Percentiles rank a stretch among this genome's conserved stretches.
Evolutionary conservation across 2,329 filamentous ascomycete genomes (phyloP).

Genomic region (Ophiostoma australiae): DNA sequence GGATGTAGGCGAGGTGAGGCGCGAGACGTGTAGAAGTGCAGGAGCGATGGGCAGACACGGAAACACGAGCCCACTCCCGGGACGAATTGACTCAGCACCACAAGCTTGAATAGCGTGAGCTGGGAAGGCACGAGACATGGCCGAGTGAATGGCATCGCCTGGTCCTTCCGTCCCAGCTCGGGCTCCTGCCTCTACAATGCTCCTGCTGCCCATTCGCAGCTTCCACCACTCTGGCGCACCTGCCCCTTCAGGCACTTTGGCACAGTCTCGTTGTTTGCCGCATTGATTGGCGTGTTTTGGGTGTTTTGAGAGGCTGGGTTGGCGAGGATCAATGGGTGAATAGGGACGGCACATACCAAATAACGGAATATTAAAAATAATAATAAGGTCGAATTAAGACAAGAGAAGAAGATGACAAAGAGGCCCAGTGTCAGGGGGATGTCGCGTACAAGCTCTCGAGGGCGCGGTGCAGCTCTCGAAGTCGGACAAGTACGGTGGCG

Average conservation of each 20-base stretch:
- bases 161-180: not conserved
- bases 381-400: slow-evolving; percentile 18
- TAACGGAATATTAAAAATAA: slow-evolving; percentile 17
- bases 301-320: not conserved
- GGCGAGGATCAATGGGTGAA: slow-evolving; percentile 17
- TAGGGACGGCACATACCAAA: slow-evolving; percentile 21
- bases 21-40: not conserved
- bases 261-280: not conserved
- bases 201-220: not conserved
- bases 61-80: not conserved
- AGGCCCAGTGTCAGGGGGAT: slow-evolving; percentile 14
- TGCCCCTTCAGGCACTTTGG: not conserved
- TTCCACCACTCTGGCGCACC: slow-evolving; percentile 1
- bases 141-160: not conserved
- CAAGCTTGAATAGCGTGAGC: not conserved
- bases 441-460: slow-evolving; percentile 22
- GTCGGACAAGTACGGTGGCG: slow-evolving; percentile 19
- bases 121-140: not conserved
- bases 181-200: not conserved
- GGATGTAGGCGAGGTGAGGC: too few relatives aligned
- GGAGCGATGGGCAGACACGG: not conserved
- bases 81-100: not conserved
- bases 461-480: slow-evolving; percentile 19
- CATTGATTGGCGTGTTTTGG: not conserved
- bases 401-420: slow-evolving; percentile 16